Conservation (phyloP, 306 rosid genomes). For the Purshia tridentata region DNA sequence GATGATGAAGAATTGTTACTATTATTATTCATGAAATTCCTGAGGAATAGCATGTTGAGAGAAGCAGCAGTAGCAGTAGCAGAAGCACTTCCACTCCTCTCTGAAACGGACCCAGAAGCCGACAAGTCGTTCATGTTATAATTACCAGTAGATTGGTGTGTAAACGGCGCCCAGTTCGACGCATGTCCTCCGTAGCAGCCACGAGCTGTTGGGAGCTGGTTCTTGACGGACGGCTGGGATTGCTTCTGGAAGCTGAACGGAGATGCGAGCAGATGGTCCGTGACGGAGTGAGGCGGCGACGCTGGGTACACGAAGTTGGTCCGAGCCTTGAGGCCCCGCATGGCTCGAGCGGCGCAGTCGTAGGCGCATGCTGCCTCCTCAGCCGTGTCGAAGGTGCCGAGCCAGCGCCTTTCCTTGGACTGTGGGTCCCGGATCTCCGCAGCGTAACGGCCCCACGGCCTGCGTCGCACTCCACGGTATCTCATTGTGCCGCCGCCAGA, state of each 20-base stretch:
- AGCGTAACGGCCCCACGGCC: constrained; percentile 99
- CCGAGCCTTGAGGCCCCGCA: constrained; percentile 89
- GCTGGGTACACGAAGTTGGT: constrained; percentile 76
- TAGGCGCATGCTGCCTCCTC: constrained; percentile 98
- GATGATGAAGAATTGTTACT: constrained; percentile 15
- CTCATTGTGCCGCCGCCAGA: constrained; percentile 29
- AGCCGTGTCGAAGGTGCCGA: constrained; percentile 94
- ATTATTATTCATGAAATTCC: constrained; percentile 31
- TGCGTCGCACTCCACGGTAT: constrained; percentile 91
- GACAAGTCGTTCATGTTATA: background rate
- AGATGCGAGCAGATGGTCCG: constrained; percentile 31
- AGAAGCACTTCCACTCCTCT: constrained; percentile 21
- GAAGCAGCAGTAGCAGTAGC: constrained; percentile 8
- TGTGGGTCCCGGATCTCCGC: constrained; percentile 96
- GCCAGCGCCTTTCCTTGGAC: constrained; percentile 90
- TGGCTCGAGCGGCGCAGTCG: constrained; percentile 90
- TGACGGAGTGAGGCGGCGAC: constrained; percentile 25
- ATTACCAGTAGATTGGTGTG: constrained; percentile 13
- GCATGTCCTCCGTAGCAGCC: constrained; percentile 23
- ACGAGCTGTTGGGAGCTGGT: background rate
- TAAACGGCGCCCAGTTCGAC: constrained; percentile 24
- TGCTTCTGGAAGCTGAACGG: constrained; percentile 38
- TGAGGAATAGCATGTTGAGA: constrained; percentile 54
- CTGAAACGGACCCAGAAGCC: constrained; percentile 7
- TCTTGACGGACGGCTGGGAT: constrained; percentile 17